Percentiles rank a stretch among this genome's conserved stretches.
Evolutionary conservation across 2,329 filamentous ascomycete species (phyloP).

Genomic region (Fusarium neocosmosporiellum): DNA sequence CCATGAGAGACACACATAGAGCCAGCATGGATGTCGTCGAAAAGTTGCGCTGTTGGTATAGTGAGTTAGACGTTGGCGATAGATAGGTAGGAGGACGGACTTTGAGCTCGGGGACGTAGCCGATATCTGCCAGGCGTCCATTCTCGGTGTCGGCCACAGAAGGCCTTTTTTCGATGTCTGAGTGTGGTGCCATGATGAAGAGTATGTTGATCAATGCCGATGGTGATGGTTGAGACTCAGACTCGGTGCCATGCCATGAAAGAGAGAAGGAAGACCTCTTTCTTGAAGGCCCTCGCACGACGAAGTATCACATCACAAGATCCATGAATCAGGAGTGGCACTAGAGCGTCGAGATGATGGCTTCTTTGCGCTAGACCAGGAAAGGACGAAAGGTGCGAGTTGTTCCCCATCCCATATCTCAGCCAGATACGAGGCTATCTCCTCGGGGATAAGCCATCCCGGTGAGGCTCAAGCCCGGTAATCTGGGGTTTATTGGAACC

Average conservation of each 20-base stretch:
- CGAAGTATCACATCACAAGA: not conserved
- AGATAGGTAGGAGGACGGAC: not conserved
- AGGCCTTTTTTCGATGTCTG: conserved; percentile 1
- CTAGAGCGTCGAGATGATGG: not conserved
- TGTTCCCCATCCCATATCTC: not conserved
- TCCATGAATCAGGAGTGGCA: not conserved
- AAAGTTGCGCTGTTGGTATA: conserved; percentile 21
- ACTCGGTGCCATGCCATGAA: too few species aligned
- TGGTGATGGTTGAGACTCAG: not conserved
- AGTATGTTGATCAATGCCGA: not conserved
- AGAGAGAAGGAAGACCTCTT: not conserved
- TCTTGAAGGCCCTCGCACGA: not conserved
- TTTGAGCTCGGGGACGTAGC: conserved; percentile 1
- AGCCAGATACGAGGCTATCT: not conserved
- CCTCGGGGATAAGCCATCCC: not conserved
- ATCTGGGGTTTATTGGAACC: not conserved
- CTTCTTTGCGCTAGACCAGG: not conserved
- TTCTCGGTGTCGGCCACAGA: not conserved
- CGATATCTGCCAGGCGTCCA: not conserved
- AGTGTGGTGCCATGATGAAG: not conserved
- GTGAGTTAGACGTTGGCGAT: not conserved
- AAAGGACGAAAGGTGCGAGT: conserved; percentile 13
- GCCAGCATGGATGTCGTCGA: conserved; percentile 25
- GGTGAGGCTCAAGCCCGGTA: not conserved
- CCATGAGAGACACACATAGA: conserved; percentile 23